These are phyloP conservation scores for Entrophospora sp. DNA, from an alignment of 192 early-diverging fungal species.

Conservation along the genomic window DNA sequence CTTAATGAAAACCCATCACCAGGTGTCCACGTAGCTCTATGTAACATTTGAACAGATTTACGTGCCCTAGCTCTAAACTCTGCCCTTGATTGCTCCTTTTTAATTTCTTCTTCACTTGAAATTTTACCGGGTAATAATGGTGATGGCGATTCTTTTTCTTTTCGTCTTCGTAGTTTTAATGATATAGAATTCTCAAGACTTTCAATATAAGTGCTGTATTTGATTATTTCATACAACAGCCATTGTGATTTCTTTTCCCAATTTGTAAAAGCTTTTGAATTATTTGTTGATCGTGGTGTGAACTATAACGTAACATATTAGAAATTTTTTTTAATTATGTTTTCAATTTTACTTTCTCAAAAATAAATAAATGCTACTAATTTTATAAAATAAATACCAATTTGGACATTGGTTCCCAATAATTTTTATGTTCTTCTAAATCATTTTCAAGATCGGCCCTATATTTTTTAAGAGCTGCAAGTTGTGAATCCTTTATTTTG, in stretches of 20 bases:
- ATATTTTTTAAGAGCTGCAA: conserved; percentile 54
- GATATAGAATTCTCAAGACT: conserved; percentile 54
- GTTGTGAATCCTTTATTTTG: conserved; percentile 39
- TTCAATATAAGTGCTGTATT: conserved; percentile 73
- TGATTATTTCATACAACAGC: conserved; percentile 73
- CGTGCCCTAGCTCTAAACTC: conserved; percentile 2
- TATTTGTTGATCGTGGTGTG: conserved; percentile 44
- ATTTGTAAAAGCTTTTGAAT: conserved; percentile 60
- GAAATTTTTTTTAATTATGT: no score
- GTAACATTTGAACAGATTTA: conserved; percentile 10
- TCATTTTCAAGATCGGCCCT: conserved; percentile 56
- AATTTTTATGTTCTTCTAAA: conserved; percentile 60
- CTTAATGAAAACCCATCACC: conserved; percentile 17
- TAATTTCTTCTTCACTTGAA: conserved; percentile 11
- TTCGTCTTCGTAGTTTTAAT: neutral
- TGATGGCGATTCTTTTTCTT: conserved; percentile 10
- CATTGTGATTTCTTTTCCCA: conserved; percentile 76
- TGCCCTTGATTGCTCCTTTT: conserved; percentile 8
- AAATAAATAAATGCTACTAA: neutral
- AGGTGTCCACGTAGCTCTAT: conserved; percentile 19
- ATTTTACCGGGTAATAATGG: no score
- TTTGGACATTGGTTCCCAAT: conserved; percentile 41
- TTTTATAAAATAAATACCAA: no score
- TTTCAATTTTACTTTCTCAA: neutral
- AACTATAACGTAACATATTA: conserved; percentile 40